Evolutionary conservation across 2,329 filamentous ascomycete species (phyloP), one percentile per base, ranked within the genome.

Genomic region (Lojkania enalia): DNA sequence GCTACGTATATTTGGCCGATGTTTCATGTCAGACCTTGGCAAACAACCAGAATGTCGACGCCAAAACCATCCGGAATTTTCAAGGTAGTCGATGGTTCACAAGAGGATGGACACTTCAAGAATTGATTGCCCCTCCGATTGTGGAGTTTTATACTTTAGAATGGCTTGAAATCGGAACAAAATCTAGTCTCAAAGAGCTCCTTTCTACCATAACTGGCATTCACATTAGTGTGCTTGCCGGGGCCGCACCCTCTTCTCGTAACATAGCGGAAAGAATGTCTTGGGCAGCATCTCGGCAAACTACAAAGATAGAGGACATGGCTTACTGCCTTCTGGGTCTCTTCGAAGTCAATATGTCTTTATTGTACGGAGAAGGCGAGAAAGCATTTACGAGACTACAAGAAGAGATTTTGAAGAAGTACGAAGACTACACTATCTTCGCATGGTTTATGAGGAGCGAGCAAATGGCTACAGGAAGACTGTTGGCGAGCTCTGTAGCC

Each of bases 241-340:
- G 12, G 9, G 30, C 9, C 15, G 30, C 9, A 6, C 20, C 39
- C 11, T 14, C 14, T 7, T 2, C n/a, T 3, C 2, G 12, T 15
- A 45, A 45, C 15, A 40, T 54, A 4, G 56, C 50, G 0, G 37
- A 61, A 30, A 51, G 51, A 19, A 50, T 58, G 43, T 49, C 38
- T 1, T 61, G 51, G 56, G 52, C 49, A 1, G 38, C 49, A 9
- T 19, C 2, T 5, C 23, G 57, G 20, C 6, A 44, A 5, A 55
- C 54, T 0, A 58, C 56, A 6, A 39, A 55, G 13, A 13, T 25
- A 1, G 65, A 68, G 47, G 66, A 68, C 41, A 37, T 35, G 5
- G 58, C 62, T 2, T 69, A 69, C 35, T 66, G 46, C 16, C 51
- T 69, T 2, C 42, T 69, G 2, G 66, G 66, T 1, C 48, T 67